A percentile compares a stretch with the other conserved stretches of the same genome.
phyloP scores from a whole-genome alignment of 345 rosid species.

The Linum tenue region DNA sequence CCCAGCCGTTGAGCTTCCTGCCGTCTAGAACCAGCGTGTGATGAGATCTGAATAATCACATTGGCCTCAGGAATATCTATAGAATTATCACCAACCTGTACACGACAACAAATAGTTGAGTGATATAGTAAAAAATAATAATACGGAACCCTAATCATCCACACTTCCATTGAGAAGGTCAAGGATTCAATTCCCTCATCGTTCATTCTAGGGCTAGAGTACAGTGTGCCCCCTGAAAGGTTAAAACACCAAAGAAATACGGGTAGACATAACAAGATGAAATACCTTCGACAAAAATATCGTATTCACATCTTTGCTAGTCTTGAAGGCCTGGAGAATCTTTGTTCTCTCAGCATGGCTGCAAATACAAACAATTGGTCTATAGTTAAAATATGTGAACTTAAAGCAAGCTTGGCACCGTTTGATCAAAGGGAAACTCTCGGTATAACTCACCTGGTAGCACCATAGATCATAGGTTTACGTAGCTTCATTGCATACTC shows the following conservation, averaged over 20 bases:
- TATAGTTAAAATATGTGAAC: not conserved
- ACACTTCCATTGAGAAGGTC: too few relatives aligned
- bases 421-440: not conserved
- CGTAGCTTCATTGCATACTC: constrained; percentile 89
- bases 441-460: constrained; percentile 60
- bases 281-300: constrained; percentile 81
- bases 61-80: constrained; percentile 98
- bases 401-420: not conserved
- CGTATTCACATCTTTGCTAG: constrained; percentile 74
- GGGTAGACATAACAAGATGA: not conserved
- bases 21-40: constrained; percentile 98
- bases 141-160: too few relatives aligned
- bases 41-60: constrained; percentile 92
- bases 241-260: not conserved
- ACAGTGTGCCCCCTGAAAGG: not conserved
- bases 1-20: constrained; percentile 98
- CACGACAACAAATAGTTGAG: constrained; percentile 7
- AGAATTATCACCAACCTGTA: constrained; percentile 96
- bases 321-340: constrained; percentile 82
- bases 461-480: constrained; percentile 99
- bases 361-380: constrained; percentile 20
- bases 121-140: not conserved
- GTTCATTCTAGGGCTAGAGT: too few relatives aligned
- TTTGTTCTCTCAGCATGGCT: constrained; percentile 96
- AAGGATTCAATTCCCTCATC: too few relatives aligned